Percentiles rank a stretch among this genome's conserved stretches.
phyloP scores from a whole-genome alignment of 768 basidiomycete species.

The Kwoniella dendrophila region DNA sequence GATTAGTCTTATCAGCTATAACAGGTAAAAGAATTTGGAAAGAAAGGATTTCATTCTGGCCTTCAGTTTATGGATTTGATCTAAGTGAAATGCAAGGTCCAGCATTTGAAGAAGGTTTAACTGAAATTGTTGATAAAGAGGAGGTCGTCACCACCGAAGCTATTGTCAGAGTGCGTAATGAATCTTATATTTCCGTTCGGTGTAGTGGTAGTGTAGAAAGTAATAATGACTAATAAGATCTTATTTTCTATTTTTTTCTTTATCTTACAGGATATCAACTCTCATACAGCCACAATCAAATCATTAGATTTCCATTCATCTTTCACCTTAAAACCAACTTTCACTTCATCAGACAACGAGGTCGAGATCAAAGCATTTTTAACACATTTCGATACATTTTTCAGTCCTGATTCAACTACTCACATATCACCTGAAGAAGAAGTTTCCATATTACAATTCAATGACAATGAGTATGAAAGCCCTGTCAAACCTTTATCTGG shows the following conservation, averaged over 20 bases:
- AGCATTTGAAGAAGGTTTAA: constrained; percentile 76
- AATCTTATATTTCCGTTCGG: background rate
- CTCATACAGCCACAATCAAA: constrained; percentile 66
- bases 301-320: constrained; percentile 78
- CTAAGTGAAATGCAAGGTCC: constrained; percentile 76
- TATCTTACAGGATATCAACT: constrained; percentile 69
- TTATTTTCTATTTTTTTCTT: constrained; percentile 2
- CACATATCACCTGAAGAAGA: constrained; percentile 48
- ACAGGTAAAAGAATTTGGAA: constrained; percentile 74
- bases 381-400: constrained; percentile 94
- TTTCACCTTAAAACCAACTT: constrained; percentile 69
- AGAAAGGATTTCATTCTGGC: constrained; percentile 87
- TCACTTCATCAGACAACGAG: constrained; percentile 9
- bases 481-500: constrained; percentile 31
- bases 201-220: too few relatives aligned
- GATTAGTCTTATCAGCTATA: constrained; percentile 80
- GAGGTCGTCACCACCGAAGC: constrained; percentile 88
- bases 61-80: constrained; percentile 90
- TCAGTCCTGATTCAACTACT: constrained; percentile 63
- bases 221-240: too few relatives aligned
- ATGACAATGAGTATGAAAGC: constrained; percentile 40
- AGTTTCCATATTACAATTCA: constrained; percentile 59
- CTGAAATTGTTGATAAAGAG: constrained; percentile 87
- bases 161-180: constrained; percentile 71
- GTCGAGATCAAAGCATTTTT: constrained; percentile 62